Base-by-base conservation (phyloP, 208 protist species). In the Crithidia thermophila region DNA sequence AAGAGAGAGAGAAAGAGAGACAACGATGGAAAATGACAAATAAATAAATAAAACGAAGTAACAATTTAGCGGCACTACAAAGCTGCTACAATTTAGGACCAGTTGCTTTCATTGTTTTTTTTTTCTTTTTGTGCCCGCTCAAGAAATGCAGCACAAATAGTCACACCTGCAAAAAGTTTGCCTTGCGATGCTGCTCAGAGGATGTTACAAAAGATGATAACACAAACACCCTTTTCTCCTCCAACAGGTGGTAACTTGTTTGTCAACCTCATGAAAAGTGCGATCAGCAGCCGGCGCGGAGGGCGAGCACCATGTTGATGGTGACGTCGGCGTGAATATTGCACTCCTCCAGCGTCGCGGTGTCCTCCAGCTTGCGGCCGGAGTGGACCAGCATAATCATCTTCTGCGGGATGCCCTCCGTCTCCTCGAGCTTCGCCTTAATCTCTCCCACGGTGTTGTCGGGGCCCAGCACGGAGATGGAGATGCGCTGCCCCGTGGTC, bases 361-460 rank as follows among this genome's bases (percentile, higher is more conserved):
- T 75, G 67, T 94, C 88, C 27, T 87, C 77, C 25, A 94, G 73
- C 56, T 85, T 77, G 36, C 79, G 72, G n/a, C 93, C 93, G 13
- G 70, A 68, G 75, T 88, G 90, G 7, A 97, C 74, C 23, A 97
- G 72, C 59, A 79, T 74, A 42, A 95, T 90, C 88, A 95, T 93
- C 30, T 85, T 85, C 28, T 75, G 74, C 16, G 87, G 82, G 53
- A 96, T 89, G 10, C 87, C 82, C 52, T 92, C 89, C 34, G 77
- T 83, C 63, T 95, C 83, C 67, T 94, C 81, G 3, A 97, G 65
- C 61, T 82, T 83, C 20, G 79, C 79, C 77, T 95, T 95, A 27
- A 97, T 64, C 4, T 93, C 79, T 0, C 53, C 63, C 6, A 97
- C 79, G 8, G 82, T 95, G 74, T 93, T 92, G n/a, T 84, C 76